Evolutionary conservation across 208 protist species (phyloP), one percentile per base, ranked within the genome.

Genomic region (Zelonia costaricensis): DNA sequence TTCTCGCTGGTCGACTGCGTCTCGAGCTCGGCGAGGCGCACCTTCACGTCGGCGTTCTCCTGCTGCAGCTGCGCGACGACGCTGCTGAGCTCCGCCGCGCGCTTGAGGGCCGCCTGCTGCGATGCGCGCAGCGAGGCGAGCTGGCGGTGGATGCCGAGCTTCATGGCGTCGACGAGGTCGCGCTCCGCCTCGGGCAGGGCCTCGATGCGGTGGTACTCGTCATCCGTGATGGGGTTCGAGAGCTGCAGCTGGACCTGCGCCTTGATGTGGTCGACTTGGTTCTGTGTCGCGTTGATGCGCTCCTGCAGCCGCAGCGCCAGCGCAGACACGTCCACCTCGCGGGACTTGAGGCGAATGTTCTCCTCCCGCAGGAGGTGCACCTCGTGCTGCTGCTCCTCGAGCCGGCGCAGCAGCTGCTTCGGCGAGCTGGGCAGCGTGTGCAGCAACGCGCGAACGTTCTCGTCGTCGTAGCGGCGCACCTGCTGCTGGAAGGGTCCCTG

Each of bases 251-350:
- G 80, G 4, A 95, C 61, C 22, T 92, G 78, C 4, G 75, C 39
- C 57, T 95, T 95, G 46, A 95, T 82, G 38, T 73, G 76, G 39
- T 91, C 84, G 3, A 95, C 84, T 51, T 95, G 89, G n/a, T 61
- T 76, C 69, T 95, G 89, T n/a, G 86, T 92, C 5, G 74, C 55
- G 47, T 65, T 69, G 53, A 95, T 88, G 55, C 88, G 81, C 55
- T 95, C 77, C 47, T 95, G 85, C 42, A 95, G 71, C 18, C 64
- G 76, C 42, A 92, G 46, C 44, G 84, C 80, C 38, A 95, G 64
- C 38, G 84, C 62, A 3, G 84, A 86, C 9, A 95, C 83, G 51
- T 95, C 85, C 39, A 95, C 71, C 52, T 95, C 89, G 4, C 82
- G 80, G 0, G 82, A 58, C n/a, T 84, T 76, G 13, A 95, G 62